Evolutionary conservation across 2,329 filamentous ascomycete species (phyloP), one percentile per base, ranked within the genome.

Genomic region (Paramyrothecium sp.): DNA sequence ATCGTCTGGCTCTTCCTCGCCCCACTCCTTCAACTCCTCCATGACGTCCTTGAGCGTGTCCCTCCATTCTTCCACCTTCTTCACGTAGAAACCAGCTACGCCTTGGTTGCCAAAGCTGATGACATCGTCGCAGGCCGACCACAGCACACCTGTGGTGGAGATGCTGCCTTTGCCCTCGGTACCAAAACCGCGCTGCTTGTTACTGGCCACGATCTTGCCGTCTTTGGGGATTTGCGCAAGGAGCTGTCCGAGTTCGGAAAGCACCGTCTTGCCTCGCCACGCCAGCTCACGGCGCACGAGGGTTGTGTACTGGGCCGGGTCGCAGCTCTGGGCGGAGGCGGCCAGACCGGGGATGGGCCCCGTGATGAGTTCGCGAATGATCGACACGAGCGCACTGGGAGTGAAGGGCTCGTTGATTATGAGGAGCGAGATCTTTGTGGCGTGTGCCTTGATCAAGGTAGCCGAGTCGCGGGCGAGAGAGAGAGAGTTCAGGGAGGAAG

Each of bases 341-440:
- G 91, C 86, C 22, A 96, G 79, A 3, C 86, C 90, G 0, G 91
- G 89, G 0, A 96, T 79, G n/a, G 90, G 86, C 0, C 86, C 87
- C 13, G 84, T 81, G 21, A 88, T 81, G n/a, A 96, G 80, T 57
- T 92, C 87, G 34, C 84, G 81, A 4, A 97, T 76, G 16, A 96
- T 86, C 22, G 82, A 87, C 11, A 75, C 76, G 34, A 96, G 81
- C 5, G 91, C 93, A 1, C 88, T 87, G 0, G 91, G 87, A 0
- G 92, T 95, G 64, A 96, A 96, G 1, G 94, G 93, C 19, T 91
- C 84, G 67, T 91, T 97, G 67, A 96, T 89, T 2, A 95, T 84
- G 13, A 98, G 83, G 1, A 97, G 87, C 0, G 91, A 94, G 23
- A 97, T 81, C 61, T 96, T 97, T 7, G 92, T 97, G 2, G 88